A percentile compares a stretch with the other conserved stretches of the same genome.
These are phyloP conservation scores for Trametes elegans DNA, from an alignment of 768 basidiomycete genomes.

Conservation along the genomic window DNA sequence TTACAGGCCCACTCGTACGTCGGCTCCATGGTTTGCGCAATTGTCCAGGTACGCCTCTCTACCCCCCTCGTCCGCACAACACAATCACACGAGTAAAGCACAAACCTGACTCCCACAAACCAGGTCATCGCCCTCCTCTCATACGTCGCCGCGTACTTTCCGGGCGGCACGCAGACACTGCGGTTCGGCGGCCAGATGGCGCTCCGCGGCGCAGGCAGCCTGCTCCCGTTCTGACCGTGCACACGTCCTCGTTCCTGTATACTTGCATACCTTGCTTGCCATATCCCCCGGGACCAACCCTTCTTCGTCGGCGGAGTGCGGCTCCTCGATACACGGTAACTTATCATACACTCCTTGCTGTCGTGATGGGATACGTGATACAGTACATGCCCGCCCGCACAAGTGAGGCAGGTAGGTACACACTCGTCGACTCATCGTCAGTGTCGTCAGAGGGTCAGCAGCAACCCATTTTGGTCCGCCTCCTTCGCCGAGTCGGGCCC, in stretches of 20 bases:
- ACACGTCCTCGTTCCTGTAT: neutral
- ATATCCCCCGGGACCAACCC: neutral
- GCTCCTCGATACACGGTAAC: neutral
- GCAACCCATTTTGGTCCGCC: conserved; percentile 9
- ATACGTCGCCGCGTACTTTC: conserved; percentile 95
- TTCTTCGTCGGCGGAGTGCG: no score
- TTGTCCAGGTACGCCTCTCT: conserved; percentile 59
- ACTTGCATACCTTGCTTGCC: conserved; percentile 3
- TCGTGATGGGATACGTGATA: neutral
- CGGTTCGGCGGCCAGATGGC: conserved; percentile 79
- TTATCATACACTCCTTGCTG: conserved; percentile 9
- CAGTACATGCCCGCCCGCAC: neutral
- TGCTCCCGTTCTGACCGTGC: conserved; percentile 65
- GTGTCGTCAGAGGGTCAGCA: conserved; percentile 6
- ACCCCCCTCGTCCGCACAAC: neutral
- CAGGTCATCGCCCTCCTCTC: conserved; percentile 81
- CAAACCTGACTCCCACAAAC: neutral
- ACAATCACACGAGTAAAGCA: neutral
- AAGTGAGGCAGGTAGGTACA: no score
- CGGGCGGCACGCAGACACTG: conserved; percentile 80
- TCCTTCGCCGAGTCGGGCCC: neutral
- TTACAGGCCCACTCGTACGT: conserved; percentile 77
- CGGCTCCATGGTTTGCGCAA: conserved; percentile 79
- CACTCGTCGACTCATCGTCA: no score
- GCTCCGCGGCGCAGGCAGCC: conserved; percentile 77